These are phyloP conservation scores for Ceratobasidium sp. DNA, from an alignment of 1,284 basidiomycete species.

Conservation along the genomic window DNA sequence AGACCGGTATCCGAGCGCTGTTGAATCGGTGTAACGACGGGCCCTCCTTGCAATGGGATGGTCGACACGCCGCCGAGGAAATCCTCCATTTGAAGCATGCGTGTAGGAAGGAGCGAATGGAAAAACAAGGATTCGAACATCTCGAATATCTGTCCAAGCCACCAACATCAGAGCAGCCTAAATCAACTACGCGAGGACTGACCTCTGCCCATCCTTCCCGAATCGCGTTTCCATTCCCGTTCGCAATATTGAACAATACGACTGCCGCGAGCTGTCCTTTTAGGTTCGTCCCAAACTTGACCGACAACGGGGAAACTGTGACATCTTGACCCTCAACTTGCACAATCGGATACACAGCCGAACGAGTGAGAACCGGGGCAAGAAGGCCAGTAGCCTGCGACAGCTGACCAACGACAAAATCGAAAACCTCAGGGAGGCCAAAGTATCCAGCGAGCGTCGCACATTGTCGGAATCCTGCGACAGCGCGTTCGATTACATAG, in stretches of 20 bases:
- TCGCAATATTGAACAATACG: conserved; percentile 97
- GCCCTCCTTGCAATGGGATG: conserved; percentile 87
- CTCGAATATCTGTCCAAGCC: conserved; percentile 83
- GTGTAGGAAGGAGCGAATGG: conserved; percentile 88
- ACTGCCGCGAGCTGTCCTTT: conserved; percentile 97
- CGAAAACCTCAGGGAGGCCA: conserved; percentile 93
- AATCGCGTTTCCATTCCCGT: conserved; percentile 95
- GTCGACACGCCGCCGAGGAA: conserved; percentile 90
- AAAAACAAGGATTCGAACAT: conserved; percentile 98
- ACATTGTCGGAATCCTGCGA: conserved; percentile 96
- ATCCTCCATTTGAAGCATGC: conserved; percentile 97
- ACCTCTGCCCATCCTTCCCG: conserved; percentile 95
- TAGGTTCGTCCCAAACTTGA: conserved; percentile 95
- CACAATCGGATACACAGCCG: conserved; percentile 89
- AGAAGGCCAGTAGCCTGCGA: conserved; percentile 89
- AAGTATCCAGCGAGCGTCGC: conserved; percentile 93
- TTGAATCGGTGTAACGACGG: conserved; percentile 68
- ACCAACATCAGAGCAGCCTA: conserved; percentile 1
- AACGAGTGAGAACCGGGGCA: conserved; percentile 75
- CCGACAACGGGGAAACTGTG: conserved; percentile 92
- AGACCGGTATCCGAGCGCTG: conserved; percentile 88
- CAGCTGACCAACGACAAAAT: conserved; percentile 93
- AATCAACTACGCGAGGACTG: conserved; percentile 48
- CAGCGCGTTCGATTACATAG: conserved; percentile 93
- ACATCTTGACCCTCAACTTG: conserved; percentile 92